Percentiles rank a stretch among this genome's conserved stretches.
Evolutionary conservation across 2,329 filamentous ascomycete genomes (phyloP).

Genomic region (Trichoderma atroviride): DNA sequence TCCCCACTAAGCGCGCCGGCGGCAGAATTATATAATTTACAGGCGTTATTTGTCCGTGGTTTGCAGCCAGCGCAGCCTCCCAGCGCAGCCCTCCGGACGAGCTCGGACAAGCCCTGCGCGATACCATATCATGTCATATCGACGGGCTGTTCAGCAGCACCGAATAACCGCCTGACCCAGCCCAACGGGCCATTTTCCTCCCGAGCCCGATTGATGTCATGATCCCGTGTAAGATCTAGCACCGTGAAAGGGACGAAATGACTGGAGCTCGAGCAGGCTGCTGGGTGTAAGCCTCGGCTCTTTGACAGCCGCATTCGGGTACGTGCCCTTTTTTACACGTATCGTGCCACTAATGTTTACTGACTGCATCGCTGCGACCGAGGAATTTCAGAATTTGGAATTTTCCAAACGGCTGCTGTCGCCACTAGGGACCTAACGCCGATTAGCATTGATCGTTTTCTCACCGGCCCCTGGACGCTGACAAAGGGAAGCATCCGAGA

Average conservation of each 20-base stretch:
- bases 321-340: not conserved
- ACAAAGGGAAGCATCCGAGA: not conserved
- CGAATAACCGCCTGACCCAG: not conserved
- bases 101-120: not conserved
- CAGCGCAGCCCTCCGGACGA: constrained; percentile 3
- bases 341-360: too few species aligned
- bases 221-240: not conserved
- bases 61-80: not conserved
- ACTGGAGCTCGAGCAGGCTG: not conserved
- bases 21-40: not conserved
- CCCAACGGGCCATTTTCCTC: not conserved
- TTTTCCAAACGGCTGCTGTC: not conserved
- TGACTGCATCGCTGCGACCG: not conserved
- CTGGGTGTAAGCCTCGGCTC: not conserved
- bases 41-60: not conserved
- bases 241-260: not conserved
- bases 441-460: not conserved
- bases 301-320: not conserved
- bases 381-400: not conserved
- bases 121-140: not conserved
- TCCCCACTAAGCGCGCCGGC: not conserved
- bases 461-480: not conserved
- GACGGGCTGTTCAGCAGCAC: not conserved
- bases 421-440: not conserved
- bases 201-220: constrained; percentile 2